Evolutionary conservation across 129 eudicot genomes (phyloP).

Genomic region (Tanacetum coccineum): DNA sequence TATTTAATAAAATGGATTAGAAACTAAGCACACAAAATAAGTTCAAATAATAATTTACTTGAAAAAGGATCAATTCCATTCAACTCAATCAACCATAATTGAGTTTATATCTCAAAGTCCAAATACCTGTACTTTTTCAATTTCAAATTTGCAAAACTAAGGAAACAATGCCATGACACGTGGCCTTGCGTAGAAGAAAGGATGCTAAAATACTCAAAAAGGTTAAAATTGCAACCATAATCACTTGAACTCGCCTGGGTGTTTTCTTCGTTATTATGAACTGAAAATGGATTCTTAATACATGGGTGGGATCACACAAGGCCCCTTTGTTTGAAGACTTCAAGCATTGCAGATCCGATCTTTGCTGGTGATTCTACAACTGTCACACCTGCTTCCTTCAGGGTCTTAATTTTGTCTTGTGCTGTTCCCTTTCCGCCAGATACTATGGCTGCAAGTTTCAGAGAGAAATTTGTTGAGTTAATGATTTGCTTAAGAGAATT

Average conservation of each 20-base stretch:
- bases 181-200: slow-evolving; percentile 28
- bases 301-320: slow-evolving; percentile 43
- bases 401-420: slow-evolving; percentile 92
- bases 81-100: slow-evolving; percentile 28
- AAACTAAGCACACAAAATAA: neutral
- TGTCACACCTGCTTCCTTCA: slow-evolving; percentile 88
- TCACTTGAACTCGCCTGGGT: slow-evolving; percentile 23
- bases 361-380: slow-evolving; percentile 97
- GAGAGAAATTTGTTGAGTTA: no score
- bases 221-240: slow-evolving; percentile 20
- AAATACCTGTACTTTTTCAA: slow-evolving; percentile 26
- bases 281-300: slow-evolving; percentile 24
- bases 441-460: slow-evolving; percentile 52
- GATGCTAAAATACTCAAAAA: slow-evolving; percentile 18
- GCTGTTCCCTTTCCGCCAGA: slow-evolving; percentile 99
- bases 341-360: slow-evolving; percentile 88
- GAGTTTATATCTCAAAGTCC: slow-evolving; percentile 15
- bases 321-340: slow-evolving; percentile 93
- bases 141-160: slow-evolving; percentile 19
- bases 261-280: slow-evolving; percentile 36
- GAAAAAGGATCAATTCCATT: slow-evolving; percentile 22
- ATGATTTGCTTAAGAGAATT: no score
- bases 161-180: slow-evolving; percentile 27
- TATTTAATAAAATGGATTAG: neutral
- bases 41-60: neutral